Base-by-base conservation (phyloP, 768 basidiomycete genomes). In the Kondoa subrosea region DNA sequence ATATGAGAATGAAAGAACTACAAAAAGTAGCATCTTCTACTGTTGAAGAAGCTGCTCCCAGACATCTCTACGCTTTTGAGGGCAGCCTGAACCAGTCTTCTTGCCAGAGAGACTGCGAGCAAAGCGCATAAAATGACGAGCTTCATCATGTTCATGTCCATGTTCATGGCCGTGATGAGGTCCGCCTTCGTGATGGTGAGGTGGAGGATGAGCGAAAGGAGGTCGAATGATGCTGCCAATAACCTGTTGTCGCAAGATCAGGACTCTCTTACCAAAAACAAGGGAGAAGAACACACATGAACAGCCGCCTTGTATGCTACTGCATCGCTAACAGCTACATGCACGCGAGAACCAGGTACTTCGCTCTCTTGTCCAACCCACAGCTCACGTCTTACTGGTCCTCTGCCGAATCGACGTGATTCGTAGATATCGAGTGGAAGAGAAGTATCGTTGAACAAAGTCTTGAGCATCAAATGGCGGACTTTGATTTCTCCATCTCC, bases 231-330 rank as follows among this genome's bases (percentile, higher is more conserved):
- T 66, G 26, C 56, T 30, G 27, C 67, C 68, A 30, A 72, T 65
- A 56, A 70, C 68, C 67, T 69, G 60, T 4, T 4, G 12, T 8
- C 8, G 40, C 40, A 12, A 66, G 1, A 0, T 14, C 2, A 15
- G 56, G 32, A 17, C 2, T 27, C 3, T 16, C 16, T 31, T 30
- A 1, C 4, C 27, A 3, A 26, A 27, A 15, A 31, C 16, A 34
- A 56, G 50, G 21, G 3, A n/a, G 4, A 2, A 14, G 16, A 17
- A 73, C 75, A 64, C 15, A 77, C 78, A 70, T 79, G 79, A 58
- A 75, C 72, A 16, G 77, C 79, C 64, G 78, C 79, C 68, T 77
- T 77, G 8, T 75, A 71, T 25, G 78, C 79, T 4, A 77, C 77
- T 16, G 76, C 71, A 65, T 79, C 79, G 62, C 73, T 68, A 31